A percentile compares a stretch with the other conserved stretches of the same genome.
These are phyloP conservation scores for Cercospora brassicicola DNA, from an alignment of 2,329 filamentous ascomycete genomes.

Conservation along the genomic window DNA sequence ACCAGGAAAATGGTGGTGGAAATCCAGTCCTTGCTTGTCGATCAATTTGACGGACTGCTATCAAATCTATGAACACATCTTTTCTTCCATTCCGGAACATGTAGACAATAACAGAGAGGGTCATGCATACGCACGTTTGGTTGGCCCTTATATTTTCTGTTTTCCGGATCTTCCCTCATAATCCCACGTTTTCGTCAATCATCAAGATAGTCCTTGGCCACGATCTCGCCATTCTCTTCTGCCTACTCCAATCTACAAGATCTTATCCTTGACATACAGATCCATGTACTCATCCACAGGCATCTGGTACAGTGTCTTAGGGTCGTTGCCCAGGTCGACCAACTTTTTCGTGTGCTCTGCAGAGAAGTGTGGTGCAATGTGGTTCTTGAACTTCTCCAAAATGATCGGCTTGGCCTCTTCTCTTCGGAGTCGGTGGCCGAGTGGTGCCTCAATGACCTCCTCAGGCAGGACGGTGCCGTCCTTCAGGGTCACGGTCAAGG, in stretches of 20 bases:
- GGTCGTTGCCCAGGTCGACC: slow-evolving; percentile 74
- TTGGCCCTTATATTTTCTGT: neutral
- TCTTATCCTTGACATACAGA: slow-evolving; percentile 64
- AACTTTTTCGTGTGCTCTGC: slow-evolving; percentile 77
- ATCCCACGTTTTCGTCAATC: neutral
- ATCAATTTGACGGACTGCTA: neutral
- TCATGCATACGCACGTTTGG: neutral
- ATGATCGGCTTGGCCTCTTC: slow-evolving; percentile 97
- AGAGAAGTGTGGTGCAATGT: slow-evolving; percentile 79
- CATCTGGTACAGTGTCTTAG: slow-evolving; percentile 72
- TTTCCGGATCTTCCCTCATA: neutral
- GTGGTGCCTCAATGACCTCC: slow-evolving; percentile 86
- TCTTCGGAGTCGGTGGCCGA: slow-evolving; percentile 85
- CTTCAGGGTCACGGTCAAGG: slow-evolving; percentile 88
- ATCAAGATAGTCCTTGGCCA: neutral
- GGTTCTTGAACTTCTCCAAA: slow-evolving; percentile 89
- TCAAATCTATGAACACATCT: neutral
- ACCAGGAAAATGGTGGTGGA: neutral
- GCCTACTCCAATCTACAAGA: slow-evolving; percentile 26
- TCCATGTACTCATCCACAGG: slow-evolving; percentile 93
- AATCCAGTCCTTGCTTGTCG: neutral
- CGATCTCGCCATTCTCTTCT: neutral
- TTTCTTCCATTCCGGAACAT: neutral
- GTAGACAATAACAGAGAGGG: neutral
- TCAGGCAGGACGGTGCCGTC: slow-evolving; percentile 91